Evolutionary conservation across 2,329 filamentous ascomycete species (phyloP), one percentile per base, ranked within the genome.

Genomic region (Trichoderma gracile): DNA sequence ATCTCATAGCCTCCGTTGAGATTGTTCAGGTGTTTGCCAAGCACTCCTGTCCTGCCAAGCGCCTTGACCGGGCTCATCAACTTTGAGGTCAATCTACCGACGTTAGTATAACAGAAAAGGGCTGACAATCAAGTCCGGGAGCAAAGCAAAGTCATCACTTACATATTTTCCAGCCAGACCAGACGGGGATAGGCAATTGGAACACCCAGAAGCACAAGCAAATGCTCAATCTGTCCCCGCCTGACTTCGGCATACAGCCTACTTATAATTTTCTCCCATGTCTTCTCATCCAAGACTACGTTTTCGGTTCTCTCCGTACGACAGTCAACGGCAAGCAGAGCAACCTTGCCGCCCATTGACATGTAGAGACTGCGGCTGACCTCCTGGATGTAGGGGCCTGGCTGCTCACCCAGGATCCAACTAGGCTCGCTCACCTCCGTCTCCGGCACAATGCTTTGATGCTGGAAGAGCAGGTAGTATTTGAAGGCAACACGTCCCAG

Each of bases 391-490:
- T 97, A 99, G 0, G 94, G 93, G 0, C 96, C 96, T 3, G 89
- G 91, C 40, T 84, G 81, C 25, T 84, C 80, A 6, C 95, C 95
- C 4, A 98, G 78, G 19, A 96, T 79, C 95, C 95, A 98, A 73
- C 92, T 97, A 2, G 94, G 92, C 75, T 99, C 96, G 3, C 90
- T 86, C 42, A 84, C 81, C 69, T 96, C 89, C 0, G 89, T 92
- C 78, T 99, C 95, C 52, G 89, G 86, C 0, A 86, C 79, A 3
- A 96, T 82, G 69, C 90, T 96, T 76, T 99, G 96, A 71, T 99
- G 95, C 76, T 99, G 95, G 79, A 99, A 99, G 9, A 99, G 84
- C 88, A 99, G 89, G 73, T 99, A 99, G 78, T 98, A 99, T 76
- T 99, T 99, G 84, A 95, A 98, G 0, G 94, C 94, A 56, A 98